phyloP scores from a whole-genome alignment of 2,329 filamentous ascomycete genomes.

The Ophiostoma pallidulum region DNA sequence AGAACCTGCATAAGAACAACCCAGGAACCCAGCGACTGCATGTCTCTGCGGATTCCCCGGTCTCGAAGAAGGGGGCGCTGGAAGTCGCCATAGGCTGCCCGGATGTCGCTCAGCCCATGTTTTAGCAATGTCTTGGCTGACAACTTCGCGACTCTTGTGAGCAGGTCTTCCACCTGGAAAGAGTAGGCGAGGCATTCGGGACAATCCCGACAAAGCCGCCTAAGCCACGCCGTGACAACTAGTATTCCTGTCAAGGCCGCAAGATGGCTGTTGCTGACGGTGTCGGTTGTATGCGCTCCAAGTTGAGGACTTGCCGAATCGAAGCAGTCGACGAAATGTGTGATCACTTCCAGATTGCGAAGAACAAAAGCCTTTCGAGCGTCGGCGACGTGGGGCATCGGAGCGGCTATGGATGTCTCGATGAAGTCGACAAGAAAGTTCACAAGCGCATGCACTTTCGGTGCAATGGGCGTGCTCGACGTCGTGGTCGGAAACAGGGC shows the following conservation, averaged over 20 bases:
- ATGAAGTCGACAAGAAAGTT: conserved; percentile 41
- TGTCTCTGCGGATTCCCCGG: conserved; percentile 40
- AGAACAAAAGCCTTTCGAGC: conserved; percentile 33
- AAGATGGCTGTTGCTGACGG: conserved; percentile 18
- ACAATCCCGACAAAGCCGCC: conserved; percentile 34
- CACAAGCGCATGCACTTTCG: conserved; percentile 24
- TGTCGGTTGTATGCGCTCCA: conserved; percentile 1
- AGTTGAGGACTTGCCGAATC: not conserved
- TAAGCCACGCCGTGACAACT: conserved; percentile 29
- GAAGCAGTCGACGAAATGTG: conserved; percentile 31
- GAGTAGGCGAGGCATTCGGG: conserved; percentile 25
- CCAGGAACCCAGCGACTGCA: conserved; percentile 45
- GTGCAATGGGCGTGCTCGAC: not conserved
- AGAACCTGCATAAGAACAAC: conserved; percentile 47
- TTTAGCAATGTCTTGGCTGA: conserved; percentile 32
- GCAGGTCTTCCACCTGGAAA: conserved; percentile 38
- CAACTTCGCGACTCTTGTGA: conserved; percentile 33
- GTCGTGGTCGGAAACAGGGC: not conserved
- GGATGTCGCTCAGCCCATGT: conserved; percentile 34
- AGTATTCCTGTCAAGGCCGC: conserved; percentile 27
- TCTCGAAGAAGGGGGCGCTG: conserved; percentile 37
- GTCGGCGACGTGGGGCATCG: conserved; percentile 24
- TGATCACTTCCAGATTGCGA: conserved; percentile 34
- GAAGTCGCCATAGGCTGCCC: conserved; percentile 38
- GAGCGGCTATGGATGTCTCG: conserved; percentile 33